Evolutionary conservation across 2,329 filamentous ascomycete species (phyloP).

Genomic region (Curvularia spicifera): DNA sequence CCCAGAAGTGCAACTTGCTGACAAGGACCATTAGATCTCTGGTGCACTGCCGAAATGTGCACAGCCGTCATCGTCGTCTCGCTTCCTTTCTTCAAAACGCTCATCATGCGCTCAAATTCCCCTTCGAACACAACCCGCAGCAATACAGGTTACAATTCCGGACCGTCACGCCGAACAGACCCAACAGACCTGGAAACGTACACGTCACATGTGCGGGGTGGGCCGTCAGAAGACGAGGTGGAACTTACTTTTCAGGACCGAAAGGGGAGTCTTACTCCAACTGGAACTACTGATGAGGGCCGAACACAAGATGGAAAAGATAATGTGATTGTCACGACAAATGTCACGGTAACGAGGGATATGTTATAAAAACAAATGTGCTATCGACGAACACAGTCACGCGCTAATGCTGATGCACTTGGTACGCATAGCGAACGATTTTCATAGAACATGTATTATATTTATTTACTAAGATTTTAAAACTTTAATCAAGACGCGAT

Average conservation of each 20-base stretch:
- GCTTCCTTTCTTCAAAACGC: slow-evolving; percentile 27
- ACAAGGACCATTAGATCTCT: slow-evolving; percentile 22
- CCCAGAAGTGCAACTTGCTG: not conserved
- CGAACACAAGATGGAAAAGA: slow-evolving; percentile 20
- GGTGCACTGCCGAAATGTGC: slow-evolving; percentile 35
- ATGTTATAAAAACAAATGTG: not conserved
- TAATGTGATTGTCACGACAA: slow-evolving; percentile 23
- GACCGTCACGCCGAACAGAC: not conserved
- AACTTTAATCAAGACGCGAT: not conserved
- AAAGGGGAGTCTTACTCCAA: slow-evolving; percentile 16
- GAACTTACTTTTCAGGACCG: slow-evolving; percentile 27
- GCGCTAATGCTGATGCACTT: not conserved
- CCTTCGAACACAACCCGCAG: slow-evolving; percentile 19
- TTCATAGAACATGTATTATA: not conserved
- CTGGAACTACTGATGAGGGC: slow-evolving; percentile 10
- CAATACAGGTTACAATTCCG: slow-evolving; percentile 21
- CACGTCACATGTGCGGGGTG: slow-evolving; percentile 17
- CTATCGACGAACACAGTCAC: not conserved
- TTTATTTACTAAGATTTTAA: not conserved
- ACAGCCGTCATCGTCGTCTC: slow-evolving; percentile 31
- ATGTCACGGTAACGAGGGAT: slow-evolving; percentile 23
- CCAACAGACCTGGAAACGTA: not conserved
- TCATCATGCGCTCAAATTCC: slow-evolving; percentile 20
- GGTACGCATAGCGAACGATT: not conserved
- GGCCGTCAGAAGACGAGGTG: slow-evolving; percentile 25